phyloP scores from a whole-genome alignment of 148 eudicot species.

The Cornus kousa region DNA sequence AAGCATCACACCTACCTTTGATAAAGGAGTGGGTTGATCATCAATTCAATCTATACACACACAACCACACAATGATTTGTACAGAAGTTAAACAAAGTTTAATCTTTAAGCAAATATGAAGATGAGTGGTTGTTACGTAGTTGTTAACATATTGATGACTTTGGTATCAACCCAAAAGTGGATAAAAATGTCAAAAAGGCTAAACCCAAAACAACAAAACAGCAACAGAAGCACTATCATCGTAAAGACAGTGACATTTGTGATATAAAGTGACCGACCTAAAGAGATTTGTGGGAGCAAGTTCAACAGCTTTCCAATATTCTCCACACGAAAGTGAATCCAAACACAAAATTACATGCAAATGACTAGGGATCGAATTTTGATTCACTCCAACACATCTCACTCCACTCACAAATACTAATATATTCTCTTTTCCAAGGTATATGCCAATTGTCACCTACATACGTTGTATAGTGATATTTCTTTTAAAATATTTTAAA shows the following conservation, averaged over 20 bases:
- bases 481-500: too few relatives aligned
- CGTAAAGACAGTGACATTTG: constrained; percentile 14
- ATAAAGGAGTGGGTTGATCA: background rate
- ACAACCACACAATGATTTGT: background rate
- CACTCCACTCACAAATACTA: background rate
- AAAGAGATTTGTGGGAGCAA: constrained; percentile 9
- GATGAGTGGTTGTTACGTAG: background rate
- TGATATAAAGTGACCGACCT: background rate
- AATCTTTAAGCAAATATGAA: background rate
- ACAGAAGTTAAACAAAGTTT: background rate
- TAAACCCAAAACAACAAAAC: constrained; percentile 20
- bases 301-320: constrained; percentile 16
- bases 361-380: background rate
- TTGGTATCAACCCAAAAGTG: constrained; percentile 8
- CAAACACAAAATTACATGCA: constrained; percentile 24
- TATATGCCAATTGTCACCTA: too few relatives aligned
- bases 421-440: too few relatives aligned
- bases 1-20: background rate
- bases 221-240: background rate
- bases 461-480: too few relatives aligned
- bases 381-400: constrained; percentile 4
- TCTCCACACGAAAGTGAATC: constrained; percentile 7
- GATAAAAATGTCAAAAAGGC: constrained; percentile 18
- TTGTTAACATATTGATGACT: constrained; percentile 13
- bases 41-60: background rate